phyloP scores from a whole-genome alignment of 768 basidiomycete genomes.

The Cyathus striatus region DNA sequence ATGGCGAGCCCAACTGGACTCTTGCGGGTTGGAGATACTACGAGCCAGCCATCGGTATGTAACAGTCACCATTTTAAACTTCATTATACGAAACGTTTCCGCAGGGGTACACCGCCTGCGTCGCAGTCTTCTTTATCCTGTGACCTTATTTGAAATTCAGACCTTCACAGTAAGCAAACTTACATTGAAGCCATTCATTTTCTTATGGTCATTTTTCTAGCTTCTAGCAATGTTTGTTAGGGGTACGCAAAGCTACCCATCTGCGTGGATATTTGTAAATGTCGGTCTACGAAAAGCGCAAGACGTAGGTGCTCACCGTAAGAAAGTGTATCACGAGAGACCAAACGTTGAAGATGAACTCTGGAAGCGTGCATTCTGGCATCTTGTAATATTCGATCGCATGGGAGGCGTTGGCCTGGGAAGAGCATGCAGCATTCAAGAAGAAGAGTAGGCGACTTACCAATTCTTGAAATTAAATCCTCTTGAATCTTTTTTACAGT shows the following conservation, averaged over 20 bases:
- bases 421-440: conserved; percentile 47
- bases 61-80: background rate
- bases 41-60: conserved; percentile 45
- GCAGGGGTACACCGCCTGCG: conserved; percentile 48
- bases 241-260: conserved; percentile 41
- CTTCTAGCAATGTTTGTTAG: conserved; percentile 51
- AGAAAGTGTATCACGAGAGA: conserved; percentile 43
- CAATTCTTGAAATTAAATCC: conserved; percentile 1
- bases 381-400: conserved; percentile 56
- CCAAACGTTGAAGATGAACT: conserved; percentile 58
- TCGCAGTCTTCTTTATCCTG: conserved; percentile 48
- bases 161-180: conserved; percentile 22
- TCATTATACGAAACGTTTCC: conserved; percentile 6
- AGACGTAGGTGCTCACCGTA: conserved; percentile 75
- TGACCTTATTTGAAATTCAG: conserved; percentile 61
- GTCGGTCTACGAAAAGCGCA: conserved; percentile 59
- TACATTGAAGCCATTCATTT: background rate
- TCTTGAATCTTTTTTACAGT: conserved; percentile 30
- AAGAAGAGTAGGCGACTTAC: conserved; percentile 57
- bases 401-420: conserved; percentile 49
- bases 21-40: conserved; percentile 61
- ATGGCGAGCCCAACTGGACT: conserved; percentile 38
- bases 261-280: conserved; percentile 50
- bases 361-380: conserved; percentile 81
- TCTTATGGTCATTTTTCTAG: conserved; percentile 20